Conservation (phyloP, 2,329 filamentous ascomycete species). For the Penicillium oxalicum region DNA sequence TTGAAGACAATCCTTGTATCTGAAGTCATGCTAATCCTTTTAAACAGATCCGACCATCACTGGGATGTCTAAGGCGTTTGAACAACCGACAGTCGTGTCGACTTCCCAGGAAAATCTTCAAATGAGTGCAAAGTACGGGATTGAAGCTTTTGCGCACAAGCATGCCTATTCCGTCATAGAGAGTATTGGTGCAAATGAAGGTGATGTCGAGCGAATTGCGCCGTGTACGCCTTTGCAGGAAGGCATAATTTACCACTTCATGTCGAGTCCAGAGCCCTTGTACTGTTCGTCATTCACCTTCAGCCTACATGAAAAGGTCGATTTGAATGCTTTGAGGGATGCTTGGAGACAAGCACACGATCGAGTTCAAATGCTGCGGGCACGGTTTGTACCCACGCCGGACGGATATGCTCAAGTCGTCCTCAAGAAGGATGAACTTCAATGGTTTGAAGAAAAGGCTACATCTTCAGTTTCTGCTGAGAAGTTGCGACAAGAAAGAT, state of each 20-base stretch:
- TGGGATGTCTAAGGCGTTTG: conserved; percentile 32
- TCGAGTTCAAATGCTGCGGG: conserved; percentile 61
- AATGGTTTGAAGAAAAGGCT: conserved; percentile 42
- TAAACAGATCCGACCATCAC: conserved; percentile 36
- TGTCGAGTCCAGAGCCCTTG: conserved; percentile 51
- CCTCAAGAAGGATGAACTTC: conserved; percentile 39
- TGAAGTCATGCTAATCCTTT: conserved; percentile 21
- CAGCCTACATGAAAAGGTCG: conserved; percentile 42
- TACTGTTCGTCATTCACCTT: conserved; percentile 78
- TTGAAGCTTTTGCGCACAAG: conserved; percentile 60
- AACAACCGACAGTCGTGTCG: conserved; percentile 4
- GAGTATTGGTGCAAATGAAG: conserved; percentile 46
- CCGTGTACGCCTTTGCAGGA: conserved; percentile 84
- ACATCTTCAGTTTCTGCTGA: conserved; percentile 28
- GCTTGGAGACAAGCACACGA: conserved; percentile 55
- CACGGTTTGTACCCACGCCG: conserved; percentile 63
- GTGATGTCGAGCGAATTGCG: conserved; percentile 63
- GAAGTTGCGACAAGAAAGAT: conserved; percentile 31
- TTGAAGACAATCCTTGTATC: neutral
- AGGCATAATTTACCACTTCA: conserved; percentile 70
- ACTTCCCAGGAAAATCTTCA: conserved; percentile 19
- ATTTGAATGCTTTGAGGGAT: conserved; percentile 44
- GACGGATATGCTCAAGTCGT: conserved; percentile 74
- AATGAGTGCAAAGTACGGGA: conserved; percentile 52
- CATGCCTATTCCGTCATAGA: conserved; percentile 51